Conservation (phyloP, 192 early-diverging fungal species). For the Mortierella alpina region DNA sequence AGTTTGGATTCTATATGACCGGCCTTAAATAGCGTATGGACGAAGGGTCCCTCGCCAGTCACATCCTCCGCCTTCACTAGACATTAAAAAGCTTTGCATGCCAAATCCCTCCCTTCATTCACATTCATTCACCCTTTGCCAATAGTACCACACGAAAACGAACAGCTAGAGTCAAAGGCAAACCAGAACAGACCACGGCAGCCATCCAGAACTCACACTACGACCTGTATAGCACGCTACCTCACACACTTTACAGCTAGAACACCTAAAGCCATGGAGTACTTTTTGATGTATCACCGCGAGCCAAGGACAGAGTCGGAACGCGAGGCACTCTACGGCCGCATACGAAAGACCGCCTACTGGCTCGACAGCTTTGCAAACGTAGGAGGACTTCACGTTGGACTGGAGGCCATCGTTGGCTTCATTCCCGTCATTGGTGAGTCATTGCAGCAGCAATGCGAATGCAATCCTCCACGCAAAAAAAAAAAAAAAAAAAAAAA, state of each 20-base stretch:
- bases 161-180: no score
- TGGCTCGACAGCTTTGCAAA: slow-evolving; percentile 40
- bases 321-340: slow-evolving; percentile 43
- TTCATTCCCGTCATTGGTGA: slow-evolving; percentile 46
- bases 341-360: slow-evolving; percentile 33
- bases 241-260: neutral
- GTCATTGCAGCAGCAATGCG: neutral
- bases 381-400: slow-evolving; percentile 27
- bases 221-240: neutral
- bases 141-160: no score
- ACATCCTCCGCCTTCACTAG: neutral
- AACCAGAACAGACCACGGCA: neutral
- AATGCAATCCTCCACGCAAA: neutral
- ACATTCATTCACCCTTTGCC: no score
- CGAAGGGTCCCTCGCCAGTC: neutral
- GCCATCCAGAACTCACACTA: neutral
- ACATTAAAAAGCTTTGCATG: neutral
- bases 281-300: slow-evolving; percentile 21
- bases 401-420: slow-evolving; percentile 38
- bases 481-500: no score
- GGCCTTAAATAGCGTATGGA: slow-evolving; percentile 27
- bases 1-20: slow-evolving; percentile 43
- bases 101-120: no score
- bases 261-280: slow-evolving; percentile 25
- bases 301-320: slow-evolving; percentile 32